Evolutionary conservation across 208 protist species (phyloP).

Genomic region (Crithidia expoeki): DNA sequence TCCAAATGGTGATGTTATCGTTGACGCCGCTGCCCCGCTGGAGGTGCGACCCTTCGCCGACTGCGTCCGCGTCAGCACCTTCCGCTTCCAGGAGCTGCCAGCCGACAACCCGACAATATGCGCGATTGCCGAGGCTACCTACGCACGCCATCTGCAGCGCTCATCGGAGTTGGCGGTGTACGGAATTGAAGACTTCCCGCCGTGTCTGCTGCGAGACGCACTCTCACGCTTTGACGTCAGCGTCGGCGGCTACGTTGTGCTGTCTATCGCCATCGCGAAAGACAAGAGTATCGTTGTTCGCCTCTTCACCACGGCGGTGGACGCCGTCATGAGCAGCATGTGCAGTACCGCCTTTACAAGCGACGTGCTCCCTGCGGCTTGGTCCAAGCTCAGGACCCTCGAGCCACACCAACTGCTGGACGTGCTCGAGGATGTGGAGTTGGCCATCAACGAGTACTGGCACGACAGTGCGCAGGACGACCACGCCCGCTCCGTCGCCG

Average conservation of each 20-base stretch:
- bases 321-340: constrained; percentile 71
- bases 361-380: constrained; percentile 63
- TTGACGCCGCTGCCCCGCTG: constrained; percentile 69
- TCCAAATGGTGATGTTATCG: constrained; percentile 52
- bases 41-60: constrained; percentile 52
- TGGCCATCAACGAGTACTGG: constrained; percentile 86
- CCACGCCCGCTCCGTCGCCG: constrained; percentile 61
- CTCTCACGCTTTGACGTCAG: constrained; percentile 69
- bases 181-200: constrained; percentile 65
- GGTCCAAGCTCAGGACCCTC: constrained; percentile 48
- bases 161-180: constrained; percentile 55
- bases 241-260: constrained; percentile 73
- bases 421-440: constrained; percentile 77
- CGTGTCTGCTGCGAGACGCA: constrained; percentile 48
- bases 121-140: constrained; percentile 81
- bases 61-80: constrained; percentile 48
- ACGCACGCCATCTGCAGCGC: constrained; percentile 76
- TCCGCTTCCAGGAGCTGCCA: constrained; percentile 82
- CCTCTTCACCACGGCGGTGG: constrained; percentile 64
- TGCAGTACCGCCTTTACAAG: constrained; percentile 72
- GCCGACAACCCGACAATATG: constrained; percentile 55
- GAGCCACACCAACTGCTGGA: constrained; percentile 64
- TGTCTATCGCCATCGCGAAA: constrained; percentile 57
- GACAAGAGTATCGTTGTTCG: constrained; percentile 42
- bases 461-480: constrained; percentile 82